Conservation (phyloP, 768 basidiomycete genomes). For the Trametes gibbosa region DNA sequence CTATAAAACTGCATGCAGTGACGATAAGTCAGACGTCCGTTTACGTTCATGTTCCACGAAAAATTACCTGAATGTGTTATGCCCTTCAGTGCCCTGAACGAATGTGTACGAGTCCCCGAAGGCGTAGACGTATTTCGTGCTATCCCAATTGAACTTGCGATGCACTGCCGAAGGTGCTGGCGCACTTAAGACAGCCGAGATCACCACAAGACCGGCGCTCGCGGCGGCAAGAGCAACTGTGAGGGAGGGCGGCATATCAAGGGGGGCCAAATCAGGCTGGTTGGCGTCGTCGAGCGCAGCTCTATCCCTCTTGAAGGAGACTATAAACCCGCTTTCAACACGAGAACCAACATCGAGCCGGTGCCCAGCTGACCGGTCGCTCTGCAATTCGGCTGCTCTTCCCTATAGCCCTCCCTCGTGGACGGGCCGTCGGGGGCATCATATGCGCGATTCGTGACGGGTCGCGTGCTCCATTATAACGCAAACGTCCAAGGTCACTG, state of each 20-base stretch:
- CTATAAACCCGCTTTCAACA: no score
- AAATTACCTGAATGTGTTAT: slow-evolving; percentile 54
- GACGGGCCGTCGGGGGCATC: not conserved
- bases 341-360: no score
- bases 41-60: no score
- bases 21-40: no score
- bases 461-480: not conserved
- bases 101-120: slow-evolving; percentile 60
- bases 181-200: not conserved
- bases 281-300: no score
- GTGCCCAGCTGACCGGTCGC: no score
- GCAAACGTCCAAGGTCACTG: not conserved
- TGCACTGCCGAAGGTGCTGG: not conserved
- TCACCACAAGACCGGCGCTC: not conserved
- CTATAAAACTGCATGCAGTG: slow-evolving; percentile 42
- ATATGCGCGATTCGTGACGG: not conserved
- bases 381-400: no score
- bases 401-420: not conserved
- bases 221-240: not conserved
- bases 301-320: no score
- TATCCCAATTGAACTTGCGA: slow-evolving; percentile 40
- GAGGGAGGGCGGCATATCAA: no score
- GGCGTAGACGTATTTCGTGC: slow-evolving; percentile 45
- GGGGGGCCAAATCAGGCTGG: no score
- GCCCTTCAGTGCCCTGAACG: slow-evolving; percentile 47